These are phyloP conservation scores for Cerrena zonata DNA, from an alignment of 1,284 basidiomycete species.

Conservation along the genomic window DNA sequence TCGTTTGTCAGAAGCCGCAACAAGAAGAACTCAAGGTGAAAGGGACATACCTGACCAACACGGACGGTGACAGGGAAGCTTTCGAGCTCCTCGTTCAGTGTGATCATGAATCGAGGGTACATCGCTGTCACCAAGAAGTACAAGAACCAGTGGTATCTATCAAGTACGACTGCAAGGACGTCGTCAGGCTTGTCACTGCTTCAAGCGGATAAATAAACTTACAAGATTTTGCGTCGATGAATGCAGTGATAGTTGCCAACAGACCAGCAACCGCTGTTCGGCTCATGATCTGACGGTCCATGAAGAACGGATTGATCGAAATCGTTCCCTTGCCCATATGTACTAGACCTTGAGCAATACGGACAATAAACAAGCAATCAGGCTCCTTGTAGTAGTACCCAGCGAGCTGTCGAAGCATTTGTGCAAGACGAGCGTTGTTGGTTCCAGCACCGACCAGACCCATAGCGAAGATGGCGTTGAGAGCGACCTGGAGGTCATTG, in stretches of 20 bases:
- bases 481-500: slow-evolving; percentile 90
- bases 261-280: slow-evolving; percentile 88
- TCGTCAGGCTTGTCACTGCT: neutral
- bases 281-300: slow-evolving; percentile 86
- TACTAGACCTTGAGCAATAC: slow-evolving; percentile 92
- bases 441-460: slow-evolving; percentile 96
- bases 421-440: slow-evolving; percentile 94
- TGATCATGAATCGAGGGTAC: slow-evolving; percentile 98
- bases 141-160: slow-evolving; percentile 97
- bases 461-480: slow-evolving; percentile 98
- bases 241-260: slow-evolving; percentile 82
- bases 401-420: slow-evolving; percentile 95
- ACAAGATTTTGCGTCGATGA: slow-evolving; percentile 92
- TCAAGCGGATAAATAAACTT: slow-evolving; percentile 33
- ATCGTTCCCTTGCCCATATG: slow-evolving; percentile 99
- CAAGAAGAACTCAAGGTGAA: neutral
- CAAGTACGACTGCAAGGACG: slow-evolving; percentile 72
- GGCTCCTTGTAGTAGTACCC: slow-evolving; percentile 97
- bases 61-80: slow-evolving; percentile 85
- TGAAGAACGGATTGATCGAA: slow-evolving; percentile 96
- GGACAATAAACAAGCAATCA: slow-evolving; percentile 94
- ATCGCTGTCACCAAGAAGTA: slow-evolving; percentile 93
- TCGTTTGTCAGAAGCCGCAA: slow-evolving; percentile 4
- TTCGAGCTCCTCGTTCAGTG: slow-evolving; percentile 86
- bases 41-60: slow-evolving; percentile 73